Conservation (phyloP, 345 rosid species). For the Physaria fendleri region DNA sequence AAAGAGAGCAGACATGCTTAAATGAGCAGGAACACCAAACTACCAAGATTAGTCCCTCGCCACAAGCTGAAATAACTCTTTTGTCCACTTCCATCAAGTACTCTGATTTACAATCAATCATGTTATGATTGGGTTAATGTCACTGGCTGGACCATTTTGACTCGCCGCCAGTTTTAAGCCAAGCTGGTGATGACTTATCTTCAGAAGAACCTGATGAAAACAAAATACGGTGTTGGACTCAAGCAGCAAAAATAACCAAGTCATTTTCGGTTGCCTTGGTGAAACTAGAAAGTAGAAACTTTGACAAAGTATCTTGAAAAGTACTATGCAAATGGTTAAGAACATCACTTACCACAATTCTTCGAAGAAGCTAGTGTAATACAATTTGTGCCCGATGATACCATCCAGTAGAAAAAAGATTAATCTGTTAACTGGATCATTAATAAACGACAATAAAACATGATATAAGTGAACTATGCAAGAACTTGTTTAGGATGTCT, state of each 20-base stretch:
- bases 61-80: neutral
- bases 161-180: neutral
- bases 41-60: neutral
- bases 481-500: neutral
- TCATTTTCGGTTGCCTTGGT: neutral
- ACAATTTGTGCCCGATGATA: neutral
- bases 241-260: neutral
- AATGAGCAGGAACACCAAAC: neutral
- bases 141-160: neutral
- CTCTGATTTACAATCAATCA: neutral
- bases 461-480: neutral
- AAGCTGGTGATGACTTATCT: neutral
- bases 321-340: neutral
- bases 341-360: neutral
- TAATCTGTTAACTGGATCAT: neutral
- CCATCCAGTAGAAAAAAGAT: conserved; percentile 1
- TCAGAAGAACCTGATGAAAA: neutral
- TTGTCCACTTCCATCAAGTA: neutral
- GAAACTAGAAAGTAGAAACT: neutral
- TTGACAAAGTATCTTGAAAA: neutral
- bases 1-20: neutral
- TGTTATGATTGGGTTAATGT: neutral
- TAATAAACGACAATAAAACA: neutral
- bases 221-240: neutral
- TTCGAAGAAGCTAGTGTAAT: neutral